These are phyloP conservation scores for Diaporthe vaccinii DNA, from an alignment of 2,329 filamentous ascomycete species.

Conservation along the genomic window DNA sequence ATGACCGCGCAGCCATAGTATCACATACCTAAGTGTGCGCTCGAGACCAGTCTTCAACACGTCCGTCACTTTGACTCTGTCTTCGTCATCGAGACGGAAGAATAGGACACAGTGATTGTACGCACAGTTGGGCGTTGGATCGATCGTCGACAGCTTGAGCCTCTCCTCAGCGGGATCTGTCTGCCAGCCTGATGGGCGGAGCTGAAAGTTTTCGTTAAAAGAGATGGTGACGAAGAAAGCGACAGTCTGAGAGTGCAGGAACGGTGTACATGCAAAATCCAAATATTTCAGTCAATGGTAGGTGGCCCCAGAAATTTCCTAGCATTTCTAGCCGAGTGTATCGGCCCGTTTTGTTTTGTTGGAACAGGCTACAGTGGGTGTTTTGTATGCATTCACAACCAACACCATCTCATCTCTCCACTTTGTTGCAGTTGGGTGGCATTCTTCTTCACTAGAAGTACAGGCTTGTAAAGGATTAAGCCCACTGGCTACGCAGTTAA, in stretches of 20 bases:
- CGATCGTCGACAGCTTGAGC: conserved; percentile 51
- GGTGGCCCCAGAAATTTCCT: not conserved
- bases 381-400: not conserved
- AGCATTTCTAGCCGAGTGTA: not conserved
- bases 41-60: conserved; percentile 52
- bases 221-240: not conserved
- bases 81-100: conserved; percentile 49
- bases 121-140: conserved; percentile 47
- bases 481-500: no score
- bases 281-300: not conserved
- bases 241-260: no score
- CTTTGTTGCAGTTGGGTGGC: not conserved
- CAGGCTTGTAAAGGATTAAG: no score
- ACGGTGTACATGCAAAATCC: no score
- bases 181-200: conserved; percentile 52
- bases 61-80: conserved; percentile 45
- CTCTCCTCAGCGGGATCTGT: conserved; percentile 50
- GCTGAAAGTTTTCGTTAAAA: conserved; percentile 39
- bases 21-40: conserved; percentile 17
- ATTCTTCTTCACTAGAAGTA: no score
- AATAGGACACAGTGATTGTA: conserved; percentile 54
- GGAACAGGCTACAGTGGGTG: not conserved
- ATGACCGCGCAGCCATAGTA: not conserved
- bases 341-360: not conserved
- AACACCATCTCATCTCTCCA: not conserved